Conservation (phyloP, 139 green algal species). For the Limnomonas spitsbergensis region DNA sequence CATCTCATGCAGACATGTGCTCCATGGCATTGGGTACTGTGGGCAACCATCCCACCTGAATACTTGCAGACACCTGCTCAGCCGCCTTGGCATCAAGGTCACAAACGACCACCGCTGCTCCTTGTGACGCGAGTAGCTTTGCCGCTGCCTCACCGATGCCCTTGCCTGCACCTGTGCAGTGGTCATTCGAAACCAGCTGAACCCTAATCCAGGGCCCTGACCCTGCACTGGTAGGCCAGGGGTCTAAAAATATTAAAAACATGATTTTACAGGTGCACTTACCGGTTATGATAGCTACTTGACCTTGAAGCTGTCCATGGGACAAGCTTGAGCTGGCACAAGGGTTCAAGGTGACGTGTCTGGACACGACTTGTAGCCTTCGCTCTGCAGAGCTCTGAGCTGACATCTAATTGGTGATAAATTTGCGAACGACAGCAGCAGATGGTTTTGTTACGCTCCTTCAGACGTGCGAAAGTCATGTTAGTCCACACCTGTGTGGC, state of each 20-base stretch:
- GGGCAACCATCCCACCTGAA: constrained; percentile 43
- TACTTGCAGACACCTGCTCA: constrained; percentile 44
- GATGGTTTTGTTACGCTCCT: too few species aligned
- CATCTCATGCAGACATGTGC: too few species aligned
- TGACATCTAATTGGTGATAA: too few species aligned
- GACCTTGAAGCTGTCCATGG: constrained; percentile 29
- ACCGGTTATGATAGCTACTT: constrained; percentile 67
- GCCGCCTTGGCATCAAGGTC: constrained; percentile 68
- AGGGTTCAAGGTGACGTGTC: background rate
- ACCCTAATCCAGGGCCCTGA: too few species aligned
- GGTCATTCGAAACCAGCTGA: too few species aligned
- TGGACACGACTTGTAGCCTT: too few species aligned
- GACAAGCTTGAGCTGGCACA: background rate
- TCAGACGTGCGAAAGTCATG: too few species aligned
- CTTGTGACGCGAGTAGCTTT: constrained; percentile 63
- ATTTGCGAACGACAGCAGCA: too few species aligned
- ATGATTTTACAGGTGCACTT: background rate
- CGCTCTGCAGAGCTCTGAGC: too few species aligned
- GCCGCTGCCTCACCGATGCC: constrained; percentile 74
- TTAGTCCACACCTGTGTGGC: too few species aligned
- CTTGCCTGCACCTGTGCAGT: constrained; percentile 53
- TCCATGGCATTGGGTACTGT: too few species aligned
- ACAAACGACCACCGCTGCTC: constrained; percentile 62
- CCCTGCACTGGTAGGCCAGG: too few species aligned
- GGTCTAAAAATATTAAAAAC: background rate